These are phyloP conservation scores for Chamaecrista fasciculata DNA, from an alignment of 306 rosid species.

Conservation along the genomic window DNA sequence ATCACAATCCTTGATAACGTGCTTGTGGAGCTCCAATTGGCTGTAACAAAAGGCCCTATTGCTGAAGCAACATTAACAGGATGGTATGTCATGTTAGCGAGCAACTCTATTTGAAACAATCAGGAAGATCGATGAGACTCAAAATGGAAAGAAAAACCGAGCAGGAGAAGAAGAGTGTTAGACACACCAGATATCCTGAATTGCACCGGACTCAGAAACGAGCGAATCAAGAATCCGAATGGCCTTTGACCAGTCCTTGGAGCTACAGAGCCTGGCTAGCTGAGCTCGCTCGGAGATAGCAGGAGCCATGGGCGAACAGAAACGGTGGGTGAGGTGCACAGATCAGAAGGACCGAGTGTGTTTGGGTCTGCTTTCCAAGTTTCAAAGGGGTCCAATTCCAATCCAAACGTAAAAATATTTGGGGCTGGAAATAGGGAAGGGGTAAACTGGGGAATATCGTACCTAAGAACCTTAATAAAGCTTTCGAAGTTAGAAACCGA, in stretches of 20 bases:
- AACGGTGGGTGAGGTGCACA: slow-evolving; percentile 22
- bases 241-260: slow-evolving; percentile 93
- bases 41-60: slow-evolving; percentile 91
- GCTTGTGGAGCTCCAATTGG: slow-evolving; percentile 91
- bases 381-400: slow-evolving; percentile 29
- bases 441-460: slow-evolving; percentile 25
- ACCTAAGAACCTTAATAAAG: neutral
- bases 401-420: neutral
- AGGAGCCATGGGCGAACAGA: slow-evolving; percentile 48
- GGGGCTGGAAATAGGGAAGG: neutral
- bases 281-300: slow-evolving; percentile 63
- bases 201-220: slow-evolving; percentile 53
- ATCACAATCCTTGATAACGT: slow-evolving; percentile 89
- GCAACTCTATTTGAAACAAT: neutral
- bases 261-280: slow-evolving; percentile 75
- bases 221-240: slow-evolving; percentile 85
- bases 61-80: slow-evolving; percentile 48
- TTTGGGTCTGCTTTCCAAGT: slow-evolving; percentile 20
- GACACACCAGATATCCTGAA: slow-evolving; percentile 80
- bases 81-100: slow-evolving; percentile 19
- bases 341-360: slow-evolving; percentile 28
- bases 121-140: neutral
- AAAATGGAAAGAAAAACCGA: slow-evolving; percentile 20
- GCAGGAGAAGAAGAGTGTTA: slow-evolving; percentile 3
- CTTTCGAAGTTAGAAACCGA: slow-evolving; percentile 4